phyloP scores from a whole-genome alignment of 208 protist genomes.

The Leptomonas seymouri region DNA sequence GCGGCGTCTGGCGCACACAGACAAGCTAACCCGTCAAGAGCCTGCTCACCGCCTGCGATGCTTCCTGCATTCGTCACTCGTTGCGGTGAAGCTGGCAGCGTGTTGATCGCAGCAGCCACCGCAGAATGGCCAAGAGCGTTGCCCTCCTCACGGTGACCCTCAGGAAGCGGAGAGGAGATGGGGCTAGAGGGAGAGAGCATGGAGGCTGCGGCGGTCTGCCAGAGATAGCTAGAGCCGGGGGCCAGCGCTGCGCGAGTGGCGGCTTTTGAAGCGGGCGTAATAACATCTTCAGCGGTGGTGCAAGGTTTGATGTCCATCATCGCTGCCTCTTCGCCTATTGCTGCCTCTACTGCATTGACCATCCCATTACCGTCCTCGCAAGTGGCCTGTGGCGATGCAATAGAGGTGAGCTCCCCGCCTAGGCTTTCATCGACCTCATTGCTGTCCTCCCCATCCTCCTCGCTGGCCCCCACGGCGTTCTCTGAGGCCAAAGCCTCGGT shows the following conservation, averaged over 20 bases:
- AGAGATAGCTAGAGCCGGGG: constrained; percentile 19
- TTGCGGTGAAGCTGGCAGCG: not conserved
- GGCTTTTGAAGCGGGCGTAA: not conserved
- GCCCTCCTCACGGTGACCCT: constrained; percentile 6
- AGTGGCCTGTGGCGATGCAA: not conserved
- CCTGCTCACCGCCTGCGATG: too few relatives aligned
- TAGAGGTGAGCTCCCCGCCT: not conserved
- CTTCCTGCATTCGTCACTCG: too few relatives aligned
- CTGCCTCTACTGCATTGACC: not conserved
- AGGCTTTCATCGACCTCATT: not conserved
- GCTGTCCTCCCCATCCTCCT: not conserved
- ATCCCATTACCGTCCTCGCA: not conserved
- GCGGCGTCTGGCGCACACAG: not conserved
- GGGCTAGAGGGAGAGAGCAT: constrained; percentile 35
- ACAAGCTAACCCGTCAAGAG: too few relatives aligned
- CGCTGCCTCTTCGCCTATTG: not conserved
- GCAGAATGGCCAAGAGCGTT: not conserved
- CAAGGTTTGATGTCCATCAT: not conserved
- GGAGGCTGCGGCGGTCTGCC: constrained; percentile 24
- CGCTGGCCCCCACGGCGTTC: constrained; percentile 1
- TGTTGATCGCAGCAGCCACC: not conserved
- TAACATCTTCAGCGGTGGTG: not conserved
- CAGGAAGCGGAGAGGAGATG: constrained; percentile 9
- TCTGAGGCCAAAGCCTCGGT: not conserved
- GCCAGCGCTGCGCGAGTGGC: constrained; percentile 2